Evolutionary conservation across 2,329 filamentous ascomycete species (phyloP).

Genomic region (Xylaria sp.): DNA sequence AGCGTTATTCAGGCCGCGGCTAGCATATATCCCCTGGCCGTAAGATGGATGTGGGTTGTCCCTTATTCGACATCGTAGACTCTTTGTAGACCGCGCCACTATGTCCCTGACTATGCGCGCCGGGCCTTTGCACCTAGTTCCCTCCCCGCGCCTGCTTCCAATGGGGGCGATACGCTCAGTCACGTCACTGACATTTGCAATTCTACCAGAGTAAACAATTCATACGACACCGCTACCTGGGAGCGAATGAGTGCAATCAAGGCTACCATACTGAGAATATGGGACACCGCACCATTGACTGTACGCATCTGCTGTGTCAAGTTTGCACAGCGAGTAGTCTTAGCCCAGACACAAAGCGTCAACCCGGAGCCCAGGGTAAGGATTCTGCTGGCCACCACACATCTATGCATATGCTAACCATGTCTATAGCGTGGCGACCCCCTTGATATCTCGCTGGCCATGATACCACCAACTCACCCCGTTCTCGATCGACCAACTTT

Average conservation of each 20-base stretch:
- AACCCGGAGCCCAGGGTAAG: slow-evolving; percentile 81
- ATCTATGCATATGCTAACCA: slow-evolving; percentile 26
- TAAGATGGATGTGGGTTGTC: slow-evolving; percentile 87
- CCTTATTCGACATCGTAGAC: slow-evolving; percentile 32
- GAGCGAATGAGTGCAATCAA: slow-evolving; percentile 88
- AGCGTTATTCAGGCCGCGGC: slow-evolving; percentile 86
- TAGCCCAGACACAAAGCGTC: slow-evolving; percentile 85
- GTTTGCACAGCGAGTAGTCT: slow-evolving; percentile 89
- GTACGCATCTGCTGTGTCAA: slow-evolving; percentile 95
- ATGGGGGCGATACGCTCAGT: slow-evolving; percentile 6
- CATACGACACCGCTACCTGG: slow-evolving; percentile 81
- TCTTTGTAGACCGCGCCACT: slow-evolving; percentile 31
- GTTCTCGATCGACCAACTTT: slow-evolving; percentile 78
- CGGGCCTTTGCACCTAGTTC: slow-evolving; percentile 13
- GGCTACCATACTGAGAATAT: slow-evolving; percentile 81
- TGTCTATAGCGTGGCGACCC: slow-evolving; percentile 47
- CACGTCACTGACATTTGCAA: slow-evolving; percentile 34
- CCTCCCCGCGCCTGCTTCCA: slow-evolving; percentile 8
- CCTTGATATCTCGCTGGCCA: slow-evolving; percentile 79
- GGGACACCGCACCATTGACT: slow-evolving; percentile 77
- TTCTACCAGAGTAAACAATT: slow-evolving; percentile 75
- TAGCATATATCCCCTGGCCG: slow-evolving; percentile 88
- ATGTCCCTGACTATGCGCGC: slow-evolving; percentile 26
- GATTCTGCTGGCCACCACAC: slow-evolving; percentile 16
- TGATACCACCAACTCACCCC: slow-evolving; percentile 82